Evolutionary conservation across 495 filamentous ascomycete genomes (phyloP).

Genomic region (Cenococcum geophilum): DNA sequence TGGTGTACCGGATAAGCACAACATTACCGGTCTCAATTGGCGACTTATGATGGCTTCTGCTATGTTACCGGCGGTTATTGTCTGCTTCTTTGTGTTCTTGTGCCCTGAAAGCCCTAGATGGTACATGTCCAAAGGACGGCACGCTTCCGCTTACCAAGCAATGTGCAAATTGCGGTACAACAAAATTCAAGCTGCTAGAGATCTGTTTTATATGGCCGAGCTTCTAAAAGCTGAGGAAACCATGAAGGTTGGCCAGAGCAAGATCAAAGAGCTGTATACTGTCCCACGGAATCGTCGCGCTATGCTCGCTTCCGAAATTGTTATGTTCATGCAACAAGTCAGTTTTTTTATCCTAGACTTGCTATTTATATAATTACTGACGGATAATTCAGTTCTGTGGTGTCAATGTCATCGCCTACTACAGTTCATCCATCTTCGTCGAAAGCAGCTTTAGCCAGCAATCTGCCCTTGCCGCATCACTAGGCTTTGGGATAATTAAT

Average conservation of each 20-base stretch:
- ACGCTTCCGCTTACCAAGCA: slow-evolving; percentile 53
- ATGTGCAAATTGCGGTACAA: slow-evolving; percentile 61
- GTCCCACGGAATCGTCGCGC: slow-evolving; percentile 76
- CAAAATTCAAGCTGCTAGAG: slow-evolving; percentile 72
- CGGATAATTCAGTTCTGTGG: slow-evolving; percentile 28
- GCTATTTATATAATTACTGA: not conserved
- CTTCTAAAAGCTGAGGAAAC: slow-evolving; percentile 61
- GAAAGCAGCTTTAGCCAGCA: slow-evolving; percentile 47
- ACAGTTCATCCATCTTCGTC: slow-evolving; percentile 50
- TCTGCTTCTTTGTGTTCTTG: slow-evolving; percentile 61
- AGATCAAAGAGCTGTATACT: slow-evolving; percentile 62
- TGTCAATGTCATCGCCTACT: slow-evolving; percentile 56
- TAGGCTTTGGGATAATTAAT: slow-evolving; percentile 75
- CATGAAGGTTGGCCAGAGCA: slow-evolving; percentile 55
- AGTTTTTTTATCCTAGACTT: slow-evolving; percentile 6
- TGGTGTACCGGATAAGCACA: slow-evolving; percentile 48
- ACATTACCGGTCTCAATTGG: slow-evolving; percentile 68
- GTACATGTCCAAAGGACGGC: slow-evolving; percentile 64
- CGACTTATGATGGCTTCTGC: slow-evolving; percentile 79
- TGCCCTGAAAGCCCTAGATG: slow-evolving; percentile 75
- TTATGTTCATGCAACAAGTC: slow-evolving; percentile 87
- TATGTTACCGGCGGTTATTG: slow-evolving; percentile 64
- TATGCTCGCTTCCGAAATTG: slow-evolving; percentile 63
- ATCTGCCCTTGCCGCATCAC: slow-evolving; percentile 56
- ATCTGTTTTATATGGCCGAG: slow-evolving; percentile 75